Conservation (phyloP, 2,329 filamentous ascomycete genomes). For the Colletotrichum sp. region DNA sequence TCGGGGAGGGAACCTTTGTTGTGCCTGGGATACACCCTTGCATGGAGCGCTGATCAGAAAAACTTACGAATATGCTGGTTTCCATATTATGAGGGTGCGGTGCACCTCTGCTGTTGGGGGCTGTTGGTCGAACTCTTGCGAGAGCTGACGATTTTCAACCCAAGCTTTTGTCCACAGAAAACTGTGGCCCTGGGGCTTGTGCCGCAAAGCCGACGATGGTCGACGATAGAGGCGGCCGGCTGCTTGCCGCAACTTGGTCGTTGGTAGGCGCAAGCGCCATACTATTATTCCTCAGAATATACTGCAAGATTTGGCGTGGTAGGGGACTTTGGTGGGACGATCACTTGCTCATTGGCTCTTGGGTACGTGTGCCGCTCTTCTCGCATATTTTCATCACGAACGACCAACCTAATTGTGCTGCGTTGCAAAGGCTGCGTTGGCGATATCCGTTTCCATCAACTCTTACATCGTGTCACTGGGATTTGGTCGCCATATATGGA, state of each 20-base stretch:
- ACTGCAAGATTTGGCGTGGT: constrained; percentile 39
- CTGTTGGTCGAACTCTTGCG: not conserved
- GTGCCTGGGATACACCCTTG: not conserved
- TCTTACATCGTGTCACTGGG: constrained; percentile 34
- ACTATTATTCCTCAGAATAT: constrained; percentile 34
- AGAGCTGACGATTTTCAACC: not conserved
- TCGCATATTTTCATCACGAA: not conserved
- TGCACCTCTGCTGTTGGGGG: not conserved
- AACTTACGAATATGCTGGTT: not conserved
- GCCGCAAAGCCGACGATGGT: constrained; percentile 2
- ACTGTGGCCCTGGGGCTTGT: not conserved
- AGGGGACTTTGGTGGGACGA: constrained; percentile 43
- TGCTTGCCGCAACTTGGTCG: constrained; percentile 35
- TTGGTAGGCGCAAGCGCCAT: constrained; percentile 26
- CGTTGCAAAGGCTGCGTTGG: constrained; percentile 26
- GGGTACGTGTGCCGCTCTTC: constrained; percentile 30
- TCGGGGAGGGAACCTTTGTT: not conserved
- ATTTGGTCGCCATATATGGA: constrained; percentile 24
- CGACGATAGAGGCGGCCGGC: constrained; percentile 28
- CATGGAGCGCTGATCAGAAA: not conserved
- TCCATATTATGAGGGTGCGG: not conserved
- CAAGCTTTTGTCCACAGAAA: not conserved
- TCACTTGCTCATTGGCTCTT: constrained; percentile 35
- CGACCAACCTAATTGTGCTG: not conserved
- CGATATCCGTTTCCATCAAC: constrained; percentile 33